Base-by-base conservation (phyloP, 257 asterid genomes). In the Hygrophila difformis region DNA sequence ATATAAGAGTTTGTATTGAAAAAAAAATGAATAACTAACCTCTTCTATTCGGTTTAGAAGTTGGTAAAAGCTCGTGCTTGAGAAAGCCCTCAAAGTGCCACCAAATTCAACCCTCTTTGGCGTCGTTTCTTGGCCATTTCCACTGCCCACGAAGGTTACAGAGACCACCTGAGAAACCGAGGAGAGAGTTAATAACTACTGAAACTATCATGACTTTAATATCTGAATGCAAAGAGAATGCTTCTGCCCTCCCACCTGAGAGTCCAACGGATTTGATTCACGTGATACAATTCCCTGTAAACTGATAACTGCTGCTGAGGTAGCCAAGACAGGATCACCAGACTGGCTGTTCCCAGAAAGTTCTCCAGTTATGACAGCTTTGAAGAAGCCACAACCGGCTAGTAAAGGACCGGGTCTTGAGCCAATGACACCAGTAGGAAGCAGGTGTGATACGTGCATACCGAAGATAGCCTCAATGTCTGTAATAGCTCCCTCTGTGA, bases 311-410 rank as follows among this genome's bases (percentile, higher is more conserved):
- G 78, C 79, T 29, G 95, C 84, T 10, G 98, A 86, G 54, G 98
- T 94, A 18, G 98, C 96, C 57, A 80, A 58, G 8, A 86, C 24
- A 2, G 92, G 82, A 34, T 81, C 76, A 20, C 77, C 68, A 1
- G 74, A 66, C 26, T 55, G 62, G 33, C 66, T 81, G 33, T 48
- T 58, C 20, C 60, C 56, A 2, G 44, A 42, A 23, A 21, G 42
- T 31, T 51, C 59, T 4, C 73, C 47, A 1, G 73, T 70, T 31
- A 89, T 71, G 26, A 70, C 73, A 18, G 82, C 98, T 65, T 66
- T 75, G 49, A 91, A 91, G 70, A 91, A 80, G 38, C 96, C 96
- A 64, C 94, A 80, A 5, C 95, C 98, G 1, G 98, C 96, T 3
- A 91, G 95, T 20, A 91, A 52, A 13, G 88, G 81, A 3, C 98